Conservation (phyloP, 2,329 filamentous ascomycete species). For the Sordariomycetes sp. region DNA sequence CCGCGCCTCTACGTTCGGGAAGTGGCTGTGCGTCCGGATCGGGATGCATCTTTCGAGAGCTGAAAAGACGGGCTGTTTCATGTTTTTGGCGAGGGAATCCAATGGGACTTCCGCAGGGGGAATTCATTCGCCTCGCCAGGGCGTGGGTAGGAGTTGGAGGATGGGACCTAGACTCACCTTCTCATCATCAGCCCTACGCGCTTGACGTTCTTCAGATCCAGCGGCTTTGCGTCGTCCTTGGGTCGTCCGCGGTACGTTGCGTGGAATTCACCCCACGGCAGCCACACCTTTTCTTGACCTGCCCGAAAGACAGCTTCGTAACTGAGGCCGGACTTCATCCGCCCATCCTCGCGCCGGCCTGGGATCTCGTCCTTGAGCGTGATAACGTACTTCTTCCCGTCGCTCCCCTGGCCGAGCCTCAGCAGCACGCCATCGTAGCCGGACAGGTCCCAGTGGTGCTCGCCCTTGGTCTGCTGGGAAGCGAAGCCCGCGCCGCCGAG, state of each 20-base stretch:
- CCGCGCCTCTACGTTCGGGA: too few species aligned
- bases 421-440: slow-evolving; percentile 53
- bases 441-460: slow-evolving; percentile 45
- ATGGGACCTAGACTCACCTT: slow-evolving; percentile 62
- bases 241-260: slow-evolving; percentile 66
- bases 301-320: slow-evolving; percentile 64
- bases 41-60: not conserved
- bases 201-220: slow-evolving; percentile 53
- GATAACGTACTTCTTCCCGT: slow-evolving; percentile 64
- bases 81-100: not conserved
- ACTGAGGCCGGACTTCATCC: slow-evolving; percentile 62
- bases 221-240: slow-evolving; percentile 45
- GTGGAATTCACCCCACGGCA: slow-evolving; percentile 57
- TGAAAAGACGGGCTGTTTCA: not conserved
- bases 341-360: slow-evolving; percentile 47
- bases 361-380: slow-evolving; percentile 63
- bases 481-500: slow-evolving; percentile 78
- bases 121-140: not conserved
- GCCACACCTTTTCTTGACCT: slow-evolving; percentile 30
- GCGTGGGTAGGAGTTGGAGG: not conserved
- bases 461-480: slow-evolving; percentile 60
- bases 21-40: not conserved
- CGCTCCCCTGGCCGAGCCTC: slow-evolving; percentile 25
- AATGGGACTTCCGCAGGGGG: not conserved
- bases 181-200: slow-evolving; percentile 71